Base-by-base conservation (phyloP, 805 yeast genomes). In the Komagataella pastoris region DNA sequence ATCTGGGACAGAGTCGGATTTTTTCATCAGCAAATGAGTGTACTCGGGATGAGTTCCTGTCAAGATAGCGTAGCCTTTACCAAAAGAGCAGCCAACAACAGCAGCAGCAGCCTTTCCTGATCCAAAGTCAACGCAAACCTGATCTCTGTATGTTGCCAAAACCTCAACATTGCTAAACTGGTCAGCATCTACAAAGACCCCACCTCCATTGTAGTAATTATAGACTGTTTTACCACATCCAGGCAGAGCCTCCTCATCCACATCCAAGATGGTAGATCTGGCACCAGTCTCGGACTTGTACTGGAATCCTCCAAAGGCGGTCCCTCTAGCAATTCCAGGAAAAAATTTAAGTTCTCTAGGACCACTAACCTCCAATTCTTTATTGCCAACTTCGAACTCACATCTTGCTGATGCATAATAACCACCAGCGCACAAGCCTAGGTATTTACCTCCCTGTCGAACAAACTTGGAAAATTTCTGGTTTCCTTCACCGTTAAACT, bases 361-460 rank as follows among this genome's bases (percentile, higher is more conserved):
- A 0, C 99, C 99, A 49, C 83, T 73, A 2, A 93, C 96, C 61
- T 88, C 97, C 75, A 88, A 70, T 1, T 53, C 54, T 0, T 79
- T 76, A 57, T 79, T 70, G 2, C 93, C 95, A 30, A 77, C 82
- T 58, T 88, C 96, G 63, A 93, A 93, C 61, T 91, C 97, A 57
- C 86, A 82, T 46, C 83, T 66, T 0, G 75, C 65, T 10, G 90
- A 75, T 1, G 83, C 91, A 61, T 79, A 93, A 66, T 93, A 93
- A 0, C 86, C 98, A 47, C 99, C 99, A 7, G 99, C 93, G 67
- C 99, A 93, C 56, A 93, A 79, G 0, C 99, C 99, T 18, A 91
- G 65, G 60, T 71, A 88, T 49, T 72, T 70, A 1, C 99, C 99
- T 30, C 98, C 99, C 51, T 72, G 71, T 30, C 80, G 71, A 1